Evolutionary conservation across 306 rosid genomes (phyloP).

Genomic region (Mucuna pruriens): DNA sequence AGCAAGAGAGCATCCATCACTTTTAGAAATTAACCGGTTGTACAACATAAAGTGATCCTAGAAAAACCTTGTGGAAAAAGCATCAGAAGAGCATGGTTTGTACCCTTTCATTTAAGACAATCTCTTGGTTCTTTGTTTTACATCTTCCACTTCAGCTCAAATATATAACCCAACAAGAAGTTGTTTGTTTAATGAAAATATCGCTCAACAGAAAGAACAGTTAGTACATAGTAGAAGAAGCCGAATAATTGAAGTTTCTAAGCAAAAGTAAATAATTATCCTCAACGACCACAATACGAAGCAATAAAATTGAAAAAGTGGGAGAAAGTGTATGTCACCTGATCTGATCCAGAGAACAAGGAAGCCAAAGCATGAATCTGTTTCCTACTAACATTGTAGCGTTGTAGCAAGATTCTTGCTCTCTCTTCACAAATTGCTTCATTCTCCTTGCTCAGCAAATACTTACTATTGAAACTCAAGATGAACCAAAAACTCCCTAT

Average conservation of each 20-base stretch:
- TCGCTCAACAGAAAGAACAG: constrained; percentile 7
- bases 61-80: constrained; percentile 26
- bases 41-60: constrained; percentile 10
- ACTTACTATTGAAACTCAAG: constrained; percentile 45
- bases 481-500: constrained; percentile 54
- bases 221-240: constrained; percentile 11
- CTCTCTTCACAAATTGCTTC: constrained; percentile 54
- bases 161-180: constrained; percentile 28
- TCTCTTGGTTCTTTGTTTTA: constrained; percentile 21
- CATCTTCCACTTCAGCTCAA: constrained; percentile 23
- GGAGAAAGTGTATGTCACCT: constrained; percentile 55
- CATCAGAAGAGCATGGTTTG: constrained; percentile 8
- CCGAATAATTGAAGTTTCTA: constrained; percentile 8
- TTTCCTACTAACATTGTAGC: constrained; percentile 71
- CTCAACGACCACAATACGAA: constrained; percentile 17
- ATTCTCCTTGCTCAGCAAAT: constrained; percentile 48
- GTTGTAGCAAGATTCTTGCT: constrained; percentile 60
- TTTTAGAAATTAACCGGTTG: background rate
- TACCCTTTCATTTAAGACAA: constrained; percentile 18
- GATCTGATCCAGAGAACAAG: constrained; percentile 73
- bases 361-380: constrained; percentile 69
- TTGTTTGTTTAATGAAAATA: constrained; percentile 15
- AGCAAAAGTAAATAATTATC: background rate
- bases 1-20: background rate
- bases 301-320: constrained; percentile 17